These are phyloP conservation scores for Colletotrichum lupini DNA, from an alignment of 2,329 filamentous ascomycete species.

Conservation along the genomic window DNA sequence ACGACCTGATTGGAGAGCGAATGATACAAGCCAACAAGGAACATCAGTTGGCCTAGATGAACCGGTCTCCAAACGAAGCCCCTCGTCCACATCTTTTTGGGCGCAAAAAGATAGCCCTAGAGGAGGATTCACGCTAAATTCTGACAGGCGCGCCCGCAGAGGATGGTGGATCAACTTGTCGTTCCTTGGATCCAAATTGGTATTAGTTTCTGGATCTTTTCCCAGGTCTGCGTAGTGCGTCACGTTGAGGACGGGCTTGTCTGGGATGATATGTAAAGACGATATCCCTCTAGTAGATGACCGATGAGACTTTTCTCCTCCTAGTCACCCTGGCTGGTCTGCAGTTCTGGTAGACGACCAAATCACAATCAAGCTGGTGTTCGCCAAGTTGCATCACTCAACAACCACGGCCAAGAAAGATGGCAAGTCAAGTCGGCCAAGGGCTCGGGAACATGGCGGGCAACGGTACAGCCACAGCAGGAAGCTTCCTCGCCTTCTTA, in stretches of 20 bases:
- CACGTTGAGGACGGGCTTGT: not conserved
- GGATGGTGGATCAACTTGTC: not conserved
- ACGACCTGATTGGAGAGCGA: not conserved
- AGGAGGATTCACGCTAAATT: not conserved
- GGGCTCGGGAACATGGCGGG: not conserved
- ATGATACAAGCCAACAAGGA: not conserved
- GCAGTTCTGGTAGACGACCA: not conserved
- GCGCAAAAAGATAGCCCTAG: not conserved
- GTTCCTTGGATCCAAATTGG: not conserved
- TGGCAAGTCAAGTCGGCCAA: not conserved
- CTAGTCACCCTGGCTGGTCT: not conserved
- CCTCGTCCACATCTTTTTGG: not conserved
- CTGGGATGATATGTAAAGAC: not conserved
- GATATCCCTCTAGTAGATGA: not conserved
- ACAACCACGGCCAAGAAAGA: not conserved
- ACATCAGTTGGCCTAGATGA: not conserved
- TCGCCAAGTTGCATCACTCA: not conserved
- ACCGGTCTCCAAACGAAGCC: not conserved
- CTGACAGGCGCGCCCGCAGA: not conserved
- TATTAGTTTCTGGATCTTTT: not conserved
- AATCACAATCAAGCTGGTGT: not conserved
- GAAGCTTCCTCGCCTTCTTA: constrained; percentile 7
- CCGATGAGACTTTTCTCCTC: not conserved
- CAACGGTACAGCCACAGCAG: constrained; percentile 10
- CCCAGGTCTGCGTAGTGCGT: not conserved